These are phyloP conservation scores for Chimonanthus salicifolius DNA, from an alignment of 164 flowering plant genomes.

Conservation along the genomic window DNA sequence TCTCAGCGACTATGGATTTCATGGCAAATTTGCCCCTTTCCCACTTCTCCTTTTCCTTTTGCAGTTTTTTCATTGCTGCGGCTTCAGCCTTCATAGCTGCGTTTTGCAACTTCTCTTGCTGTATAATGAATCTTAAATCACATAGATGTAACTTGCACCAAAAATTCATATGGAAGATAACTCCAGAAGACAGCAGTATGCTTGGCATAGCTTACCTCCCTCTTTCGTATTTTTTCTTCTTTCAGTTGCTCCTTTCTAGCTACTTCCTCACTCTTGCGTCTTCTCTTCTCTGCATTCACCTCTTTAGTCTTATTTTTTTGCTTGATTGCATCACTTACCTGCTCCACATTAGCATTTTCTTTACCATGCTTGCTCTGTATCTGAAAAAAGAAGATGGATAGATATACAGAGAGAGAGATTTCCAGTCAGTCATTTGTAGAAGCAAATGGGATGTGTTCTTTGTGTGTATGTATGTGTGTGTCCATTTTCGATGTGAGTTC, in stretches of 20 bases:
- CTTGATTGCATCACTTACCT: slow-evolving; percentile 14
- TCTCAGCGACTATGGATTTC: slow-evolving; percentile 72
- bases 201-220: slow-evolving; percentile 44
- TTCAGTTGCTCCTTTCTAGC: slow-evolving; percentile 38
- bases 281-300: slow-evolving; percentile 20
- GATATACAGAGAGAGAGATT: too few relatives aligned
- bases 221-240: slow-evolving; percentile 62
- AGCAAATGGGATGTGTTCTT: background rate
- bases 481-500: too few relatives aligned
- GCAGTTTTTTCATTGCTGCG: slow-evolving; percentile 51
- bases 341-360: slow-evolving; percentile 26
- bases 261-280: slow-evolving; percentile 18
- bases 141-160: background rate
- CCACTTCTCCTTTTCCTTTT: slow-evolving; percentile 81
- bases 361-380: slow-evolving; percentile 16
- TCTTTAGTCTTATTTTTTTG: slow-evolving; percentile 14
- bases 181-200: background rate
- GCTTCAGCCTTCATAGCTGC: slow-evolving; percentile 81
- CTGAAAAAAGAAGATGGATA: slow-evolving; percentile 11
- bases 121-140: slow-evolving; percentile 12
- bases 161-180: background rate
- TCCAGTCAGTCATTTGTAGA: background rate
- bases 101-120: slow-evolving; percentile 78
- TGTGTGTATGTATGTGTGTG: too few relatives aligned
- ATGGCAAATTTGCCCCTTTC: slow-evolving; percentile 79